These are phyloP conservation scores for Mucor lusitanicus DNA, from an alignment of 371 early-diverging fungal genomes.

Conservation along the genomic window DNA sequence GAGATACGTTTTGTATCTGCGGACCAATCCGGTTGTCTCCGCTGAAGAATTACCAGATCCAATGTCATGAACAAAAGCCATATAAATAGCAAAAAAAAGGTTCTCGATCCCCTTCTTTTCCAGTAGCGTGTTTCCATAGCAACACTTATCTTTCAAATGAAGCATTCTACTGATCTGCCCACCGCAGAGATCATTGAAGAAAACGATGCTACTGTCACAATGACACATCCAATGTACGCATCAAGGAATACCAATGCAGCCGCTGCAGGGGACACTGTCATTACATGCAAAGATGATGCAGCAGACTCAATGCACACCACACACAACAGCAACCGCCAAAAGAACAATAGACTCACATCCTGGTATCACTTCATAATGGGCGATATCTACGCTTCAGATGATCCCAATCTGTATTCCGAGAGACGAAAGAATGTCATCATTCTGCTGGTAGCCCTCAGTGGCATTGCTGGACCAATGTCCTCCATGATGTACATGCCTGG, in stretches of 20 bases:
- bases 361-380: conserved; percentile 20
- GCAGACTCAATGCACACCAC: neutral
- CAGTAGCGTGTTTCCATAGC: neutral
- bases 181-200: neutral
- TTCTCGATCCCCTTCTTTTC: too few relatives aligned
- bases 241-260: neutral
- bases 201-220: neutral
- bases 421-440: conserved; percentile 40
- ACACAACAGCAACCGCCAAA: neutral
- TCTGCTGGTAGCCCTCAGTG: conserved; percentile 24
- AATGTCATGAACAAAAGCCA: neutral
- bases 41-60: neutral
- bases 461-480: conserved; percentile 38
- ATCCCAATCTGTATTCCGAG: conserved; percentile 35
- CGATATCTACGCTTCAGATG: conserved; percentile 24
- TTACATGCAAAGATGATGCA: too few relatives aligned
- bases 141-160: neutral
- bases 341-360: neutral
- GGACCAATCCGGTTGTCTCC: conserved; percentile 12
- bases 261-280: neutral
- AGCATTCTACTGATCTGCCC: neutral
- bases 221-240: neutral
- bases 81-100: neutral
- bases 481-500: conserved; percentile 51
- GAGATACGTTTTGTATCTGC: neutral